Evolutionary conservation across 257 asterid species (phyloP), one percentile per base, ranked within the genome.

Genomic region (Solanum lycopersicoides): DNA sequence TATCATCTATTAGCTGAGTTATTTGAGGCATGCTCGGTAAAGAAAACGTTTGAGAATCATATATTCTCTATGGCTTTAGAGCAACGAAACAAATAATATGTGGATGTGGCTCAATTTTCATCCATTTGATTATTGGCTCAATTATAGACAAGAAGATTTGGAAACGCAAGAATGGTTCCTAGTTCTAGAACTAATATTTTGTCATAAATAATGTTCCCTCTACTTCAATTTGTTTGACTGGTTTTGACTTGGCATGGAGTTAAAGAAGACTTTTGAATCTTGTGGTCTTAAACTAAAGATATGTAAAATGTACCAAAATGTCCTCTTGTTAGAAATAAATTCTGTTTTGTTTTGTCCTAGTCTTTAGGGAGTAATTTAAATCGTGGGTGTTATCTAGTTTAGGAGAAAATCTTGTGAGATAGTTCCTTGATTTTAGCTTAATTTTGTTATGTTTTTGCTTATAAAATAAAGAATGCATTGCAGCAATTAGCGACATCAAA

Each of bases 1-100:
- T 93, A 85, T 42, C 63, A 14, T 42, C 60, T 77, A n/a, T 77
- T 77, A 77, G 83, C 83, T n/a, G 37, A 47, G 63, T 42, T 77
- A 77, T 7, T n/a, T 77, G 37, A 77, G 37, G 39, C n/a, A 15
- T 42, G 28, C 63, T 42, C 7, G 63, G 83, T 7, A 77, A n/a
- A 42, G 56, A 77, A 42, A n/a, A 77, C n/a, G 15, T n/a, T n/a
- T 7, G 63, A 77, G 83, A 77, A 75, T 23, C 32, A 41, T 75
- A 23, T 12, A 23, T 39, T 39, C 34, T 39, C 18, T 74, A 11
- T 74, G 53, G 82, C 10, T 74, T 74, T 39, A 39, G 53, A 21
- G 53, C 10, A 11, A 35, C 11, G 1, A 75, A 75, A 75, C 47
- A 39, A 39, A 41, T 41, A 76, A 76, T 41, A 41, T 3, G 83